A percentile compares a stretch with the other conserved stretches of the same genome.
phyloP scores from a whole-genome alignment of 441 rosid genomes.

The Kokia cookei region DNA sequence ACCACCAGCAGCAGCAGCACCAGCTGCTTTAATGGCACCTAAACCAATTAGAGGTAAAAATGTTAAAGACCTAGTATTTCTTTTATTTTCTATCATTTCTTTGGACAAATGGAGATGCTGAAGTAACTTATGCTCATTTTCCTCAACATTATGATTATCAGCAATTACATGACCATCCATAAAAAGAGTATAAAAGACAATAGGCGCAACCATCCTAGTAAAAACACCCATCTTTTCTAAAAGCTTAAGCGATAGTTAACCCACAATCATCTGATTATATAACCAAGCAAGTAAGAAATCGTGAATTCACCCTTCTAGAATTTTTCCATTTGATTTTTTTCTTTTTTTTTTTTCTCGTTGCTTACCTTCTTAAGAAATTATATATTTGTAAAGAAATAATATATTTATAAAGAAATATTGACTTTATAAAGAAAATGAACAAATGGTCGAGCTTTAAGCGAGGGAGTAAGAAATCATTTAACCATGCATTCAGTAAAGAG shows the following conservation, averaged over 20 bases:
- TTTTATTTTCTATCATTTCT: neutral
- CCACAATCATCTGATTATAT: neutral
- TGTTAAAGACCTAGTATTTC: neutral
- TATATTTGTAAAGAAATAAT: neutral
- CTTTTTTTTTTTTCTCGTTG: neutral
- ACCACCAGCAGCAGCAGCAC: too few relatives aligned
- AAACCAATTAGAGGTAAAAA: neutral
- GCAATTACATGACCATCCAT: conserved; percentile 21
- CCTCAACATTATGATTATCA: conserved; percentile 26
- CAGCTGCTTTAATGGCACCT: neutral
- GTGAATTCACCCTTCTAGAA: neutral
- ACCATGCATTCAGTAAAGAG: neutral
- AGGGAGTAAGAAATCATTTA: conserved; percentile 21
- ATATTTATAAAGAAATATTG: neutral
- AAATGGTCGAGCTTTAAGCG: conserved; percentile 27
- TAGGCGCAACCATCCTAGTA: conserved; percentile 10
- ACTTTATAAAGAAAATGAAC: neutral
- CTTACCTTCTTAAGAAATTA: neutral
- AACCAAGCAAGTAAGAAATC: neutral
- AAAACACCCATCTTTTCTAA: conserved; percentile 17
- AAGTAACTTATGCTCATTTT: conserved; percentile 18
- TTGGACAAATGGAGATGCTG: conserved; percentile 5
- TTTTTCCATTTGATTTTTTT: neutral
- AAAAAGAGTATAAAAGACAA: conserved; percentile 27
- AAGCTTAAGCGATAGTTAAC: neutral